Evolutionary conservation across 106 monocot genomes (phyloP), one percentile per base, ranked within the genome.

Genomic region (Allium cepa): DNA sequence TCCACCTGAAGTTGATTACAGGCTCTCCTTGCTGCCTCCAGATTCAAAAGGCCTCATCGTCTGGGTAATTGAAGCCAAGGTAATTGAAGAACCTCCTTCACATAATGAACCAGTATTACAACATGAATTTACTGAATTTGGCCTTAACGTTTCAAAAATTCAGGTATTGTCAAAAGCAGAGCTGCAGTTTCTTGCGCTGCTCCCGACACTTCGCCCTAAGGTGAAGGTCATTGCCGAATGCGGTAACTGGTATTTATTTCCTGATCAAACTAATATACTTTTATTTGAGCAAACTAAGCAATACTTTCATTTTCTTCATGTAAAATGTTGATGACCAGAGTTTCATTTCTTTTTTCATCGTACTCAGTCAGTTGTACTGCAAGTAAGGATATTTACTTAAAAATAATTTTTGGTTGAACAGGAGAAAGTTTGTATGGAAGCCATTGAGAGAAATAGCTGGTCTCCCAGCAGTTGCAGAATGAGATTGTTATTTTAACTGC

Each of bases 11-110:
- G 87, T 94, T 53, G 94, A 94, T 66, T 88, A 90, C 81, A 82
- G 87, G 80, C 94, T 94, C 53, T 84, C 79, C 50, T 60, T 94
- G 73, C 26, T 94, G 69, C 90, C 80, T 69, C 85, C 87, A 59
- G 82, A 79, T 53, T 78, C 87, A 56, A 94, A 83, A 78, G 87
- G 90, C 57, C 83, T 94, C 3, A 87, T 91, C 52, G 73, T 94
- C 16, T 94, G 90, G 87, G 63, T 94, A 61, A 85, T 90, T 46
- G 94, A 94, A 76, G 94, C 87, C 55, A 90, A 90, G 85, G 94
- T 17, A 53, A 47, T 26, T 17, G 28, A 13, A 50, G 28, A 15
- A 17, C 52, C 47, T 18, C 0, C 9, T 52, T 26, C 47, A 18
- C 12, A 17, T 67, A 36, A 26, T 26, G 10, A 10, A 64, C 5